These are phyloP conservation scores for Coemansia biformis DNA, from an alignment of 192 early-diverging fungal genomes.

Conservation along the genomic window DNA sequence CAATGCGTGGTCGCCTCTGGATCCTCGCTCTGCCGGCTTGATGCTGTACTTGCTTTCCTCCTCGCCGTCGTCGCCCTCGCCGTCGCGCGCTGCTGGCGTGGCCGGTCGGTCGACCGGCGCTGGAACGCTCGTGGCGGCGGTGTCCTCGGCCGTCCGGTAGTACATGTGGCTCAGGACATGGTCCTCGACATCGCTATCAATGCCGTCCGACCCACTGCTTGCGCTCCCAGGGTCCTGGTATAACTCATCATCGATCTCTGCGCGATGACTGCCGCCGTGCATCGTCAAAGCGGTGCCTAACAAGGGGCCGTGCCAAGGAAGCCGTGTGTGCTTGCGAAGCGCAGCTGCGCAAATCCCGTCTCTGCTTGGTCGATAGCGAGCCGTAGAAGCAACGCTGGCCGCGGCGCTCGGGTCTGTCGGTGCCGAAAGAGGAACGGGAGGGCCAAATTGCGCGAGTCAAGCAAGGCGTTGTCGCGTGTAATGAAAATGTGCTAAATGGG, in stretches of 20 bases:
- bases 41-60: slow-evolving; percentile 40
- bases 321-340: too few species aligned
- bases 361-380: too few species aligned
- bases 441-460: too few species aligned
- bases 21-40: slow-evolving; percentile 4
- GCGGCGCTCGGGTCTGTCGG: too few species aligned
- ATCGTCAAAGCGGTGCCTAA: too few species aligned
- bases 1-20: not conserved
- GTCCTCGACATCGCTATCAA: slow-evolving; percentile 46
- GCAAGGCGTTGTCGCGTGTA: too few species aligned
- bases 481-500: too few species aligned
- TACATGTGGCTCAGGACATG: slow-evolving; percentile 44
- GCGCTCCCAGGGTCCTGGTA: not conserved
- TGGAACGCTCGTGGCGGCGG: not conserved
- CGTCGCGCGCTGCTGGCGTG: not conserved
- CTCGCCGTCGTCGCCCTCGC: slow-evolving; percentile 3
- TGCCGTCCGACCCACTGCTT: slow-evolving; percentile 20
- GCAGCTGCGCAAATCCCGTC: too few species aligned
- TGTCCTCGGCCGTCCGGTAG: slow-evolving; percentile 23
- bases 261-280: slow-evolving; percentile 3
- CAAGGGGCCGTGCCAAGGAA: too few species aligned
- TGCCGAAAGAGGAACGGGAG: too few species aligned
- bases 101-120: not conserved
- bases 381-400: too few species aligned
- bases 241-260: slow-evolving; percentile 3